Conservation (phyloP, 495 filamentous ascomycete species). For the Cudoniella acicularis region DNA sequence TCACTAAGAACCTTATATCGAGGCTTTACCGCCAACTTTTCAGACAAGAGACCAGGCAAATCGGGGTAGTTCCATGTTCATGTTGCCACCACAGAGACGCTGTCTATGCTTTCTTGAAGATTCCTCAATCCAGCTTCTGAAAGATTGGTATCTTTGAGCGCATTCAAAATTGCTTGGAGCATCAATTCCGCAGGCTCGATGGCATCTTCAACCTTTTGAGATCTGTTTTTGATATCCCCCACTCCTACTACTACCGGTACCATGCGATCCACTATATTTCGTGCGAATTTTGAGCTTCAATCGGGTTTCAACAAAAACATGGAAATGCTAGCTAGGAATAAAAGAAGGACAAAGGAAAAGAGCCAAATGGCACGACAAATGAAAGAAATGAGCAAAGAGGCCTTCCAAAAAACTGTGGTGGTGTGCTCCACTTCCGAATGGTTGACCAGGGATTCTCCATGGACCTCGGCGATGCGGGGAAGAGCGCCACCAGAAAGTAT, state of each 20-base stretch:
- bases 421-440: background rate
- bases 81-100: constrained; percentile 47
- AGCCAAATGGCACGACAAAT: too few species aligned
- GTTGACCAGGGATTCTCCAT: background rate
- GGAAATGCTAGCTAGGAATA: too few species aligned
- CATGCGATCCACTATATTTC: constrained; percentile 1
- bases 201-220: constrained; percentile 44
- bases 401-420: background rate
- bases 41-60: constrained; percentile 40
- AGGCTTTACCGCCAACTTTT: constrained; percentile 36
- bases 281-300: background rate
- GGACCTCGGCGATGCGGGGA: background rate
- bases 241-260: constrained; percentile 51
- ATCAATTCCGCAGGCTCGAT: constrained; percentile 50
- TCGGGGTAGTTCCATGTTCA: constrained; percentile 58
- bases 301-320: too few species aligned
- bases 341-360: too few species aligned
- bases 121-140: constrained; percentile 14
- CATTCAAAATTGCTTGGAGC: constrained; percentile 40
- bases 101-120: constrained; percentile 46
- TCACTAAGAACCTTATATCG: constrained; percentile 40
- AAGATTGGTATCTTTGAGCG: constrained; percentile 39
- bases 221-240: constrained; percentile 49
- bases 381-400: too few species aligned
- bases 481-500: background rate